Percentiles rank a stretch among this genome's conserved stretches.
Conservation (phyloP, 2,329 filamentous ascomycete species). For the Mycosphaerella arachidis region DNA sequence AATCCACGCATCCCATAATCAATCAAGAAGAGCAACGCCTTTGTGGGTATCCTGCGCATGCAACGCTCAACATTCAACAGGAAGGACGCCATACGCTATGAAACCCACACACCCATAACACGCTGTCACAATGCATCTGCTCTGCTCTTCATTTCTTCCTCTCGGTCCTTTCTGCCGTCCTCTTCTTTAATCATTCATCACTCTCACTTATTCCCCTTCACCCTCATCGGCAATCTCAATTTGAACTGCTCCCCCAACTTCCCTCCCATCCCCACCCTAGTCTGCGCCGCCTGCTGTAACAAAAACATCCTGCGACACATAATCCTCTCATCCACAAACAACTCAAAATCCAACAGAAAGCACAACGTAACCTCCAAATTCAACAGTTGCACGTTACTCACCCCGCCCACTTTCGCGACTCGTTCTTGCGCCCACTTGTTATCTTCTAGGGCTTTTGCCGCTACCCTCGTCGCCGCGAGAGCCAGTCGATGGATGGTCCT, state of each 20-base stretch:
- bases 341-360: conserved; percentile 72
- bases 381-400: conserved; percentile 74
- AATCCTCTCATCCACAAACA: conserved; percentile 40
- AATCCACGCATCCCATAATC: background rate
- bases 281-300: conserved; percentile 31
- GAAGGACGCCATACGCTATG: background rate
- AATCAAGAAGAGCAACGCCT: background rate
- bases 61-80: background rate
- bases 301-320: conserved; percentile 33
- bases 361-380: conserved; percentile 73
- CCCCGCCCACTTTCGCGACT: conserved; percentile 82
- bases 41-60: conserved; percentile 7
- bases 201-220: conserved; percentile 11
- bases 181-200: background rate
- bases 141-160: no score
- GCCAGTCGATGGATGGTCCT: conserved; percentile 83
- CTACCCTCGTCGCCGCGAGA: conserved; percentile 77
- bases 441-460: conserved; percentile 94
- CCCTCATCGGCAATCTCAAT: conserved; percentile 28
- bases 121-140: background rate
- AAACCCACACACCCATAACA: background rate
- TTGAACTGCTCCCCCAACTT: conserved; percentile 30
- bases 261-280: conserved; percentile 19
- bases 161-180: background rate
- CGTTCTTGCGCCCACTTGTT: conserved; percentile 79